Evolutionary conservation across 169 alveolate genomes (phyloP), one percentile per base, ranked within the genome.

Genomic region (Pseudocohnilembus persalinus): DNA sequence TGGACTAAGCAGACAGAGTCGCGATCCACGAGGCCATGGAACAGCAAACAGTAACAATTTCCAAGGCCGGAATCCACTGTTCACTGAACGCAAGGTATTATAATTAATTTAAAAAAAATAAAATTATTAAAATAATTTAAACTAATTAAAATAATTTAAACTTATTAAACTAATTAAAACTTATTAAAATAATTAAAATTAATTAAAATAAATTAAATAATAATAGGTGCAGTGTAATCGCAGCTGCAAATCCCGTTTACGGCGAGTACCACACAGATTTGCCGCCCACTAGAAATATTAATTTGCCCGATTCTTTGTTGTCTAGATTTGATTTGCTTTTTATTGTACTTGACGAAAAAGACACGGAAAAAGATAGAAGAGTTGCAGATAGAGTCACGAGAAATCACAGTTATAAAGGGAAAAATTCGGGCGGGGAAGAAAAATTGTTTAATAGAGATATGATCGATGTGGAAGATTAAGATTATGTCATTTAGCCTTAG

Each of bases 1-100:
- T 99, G 99, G 97, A 96, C 82, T 97, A 94, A 84, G 91, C 95
- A n/a, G 99, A 99, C 91, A 94, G 99, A 85, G 99, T 98, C 1
- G 99, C 99, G 49, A 98, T 99, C 64, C 99, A 99, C 94, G 99
- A 99, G 94, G 99, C 98, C 75, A 98, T 98, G 99, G 99, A 98
- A 88, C 99, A 99, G 90, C 99, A 98, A 92, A 98, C 99, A 6
- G 99, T 98, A 27, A 98, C 99, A 0, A 98, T 98, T 49, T 99
- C 99, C 0, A 99, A 99, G 89, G 99, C 99, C 15, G 99, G 99
- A 28, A 98, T 99, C 29, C 99, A 98, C 89, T 97, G 99, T 30
- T 93, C 99, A n/a, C 94, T 99, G 83, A 98, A 99, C 92, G 99
- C 99, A 63, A 88, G n/a, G n/a, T n/a, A n/a, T n/a, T n/a, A n/a